A percentile compares a stretch with the other conserved stretches of the same genome.
phyloP scores from a whole-genome alignment of 768 basidiomycete genomes.

The Rhodotorula diobovata region DNA sequence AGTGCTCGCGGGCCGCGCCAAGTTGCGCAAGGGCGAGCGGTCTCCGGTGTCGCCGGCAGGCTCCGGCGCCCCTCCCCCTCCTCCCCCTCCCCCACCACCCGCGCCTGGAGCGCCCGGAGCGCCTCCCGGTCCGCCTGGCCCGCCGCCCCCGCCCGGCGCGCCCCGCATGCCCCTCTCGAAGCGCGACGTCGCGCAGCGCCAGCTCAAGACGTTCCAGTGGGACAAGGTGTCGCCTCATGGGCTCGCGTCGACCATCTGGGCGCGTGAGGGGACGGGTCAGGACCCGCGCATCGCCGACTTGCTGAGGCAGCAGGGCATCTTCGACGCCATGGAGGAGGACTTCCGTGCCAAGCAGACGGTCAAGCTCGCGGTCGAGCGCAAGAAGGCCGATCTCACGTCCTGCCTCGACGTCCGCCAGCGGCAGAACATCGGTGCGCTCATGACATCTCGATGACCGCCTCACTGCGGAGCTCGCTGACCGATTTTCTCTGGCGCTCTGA shows the following conservation, averaged over 20 bases:
- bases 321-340: constrained; percentile 94
- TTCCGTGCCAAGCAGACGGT: constrained; percentile 88
- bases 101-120: not conserved
- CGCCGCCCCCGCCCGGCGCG: constrained; percentile 26
- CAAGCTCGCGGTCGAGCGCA: constrained; percentile 61
- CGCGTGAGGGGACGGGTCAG: constrained; percentile 31
- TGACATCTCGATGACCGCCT: not conserved
- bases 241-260: constrained; percentile 80
- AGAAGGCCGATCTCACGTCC: constrained; percentile 60
- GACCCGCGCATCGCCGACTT: constrained; percentile 77
- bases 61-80: constrained; percentile 37
- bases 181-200: constrained; percentile 46
- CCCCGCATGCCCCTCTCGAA: constrained; percentile 31
- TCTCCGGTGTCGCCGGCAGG: constrained; percentile 26
- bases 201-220: constrained; percentile 99
- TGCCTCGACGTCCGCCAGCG: constrained; percentile 69
- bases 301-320: constrained; percentile 77
- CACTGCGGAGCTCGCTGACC: not conserved
- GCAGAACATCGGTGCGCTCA: constrained; percentile 81
- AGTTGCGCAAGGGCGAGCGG: constrained; percentile 14
- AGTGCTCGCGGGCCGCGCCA: constrained; percentile 12
- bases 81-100: constrained; percentile 43
- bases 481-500: fast-evolving
- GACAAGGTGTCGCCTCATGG: constrained; percentile 91
- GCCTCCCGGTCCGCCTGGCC: constrained; percentile 5